phyloP scores from a whole-genome alignment of 495 filamentous ascomycete genomes.

The Penicillium desertorum region DNA sequence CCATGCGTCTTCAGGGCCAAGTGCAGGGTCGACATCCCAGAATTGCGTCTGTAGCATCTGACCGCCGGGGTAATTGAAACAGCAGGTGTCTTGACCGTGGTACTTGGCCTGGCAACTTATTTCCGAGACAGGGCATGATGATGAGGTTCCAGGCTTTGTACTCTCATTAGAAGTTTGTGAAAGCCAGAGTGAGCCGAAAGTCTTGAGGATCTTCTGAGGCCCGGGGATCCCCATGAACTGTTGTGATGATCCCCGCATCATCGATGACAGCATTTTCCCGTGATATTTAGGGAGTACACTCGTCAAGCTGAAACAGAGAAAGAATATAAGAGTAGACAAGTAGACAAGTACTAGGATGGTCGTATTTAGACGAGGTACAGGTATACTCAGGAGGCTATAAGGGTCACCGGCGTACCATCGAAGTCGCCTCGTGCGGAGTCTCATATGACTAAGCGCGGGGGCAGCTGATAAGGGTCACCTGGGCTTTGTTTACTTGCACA shows the following conservation, averaged over 20 bases:
- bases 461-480: conserved; percentile 10
- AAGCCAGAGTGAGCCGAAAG: conserved; percentile 38
- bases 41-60: conserved; percentile 82
- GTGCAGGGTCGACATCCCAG: conserved; percentile 74
- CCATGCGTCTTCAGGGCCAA: conserved; percentile 74
- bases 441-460: conserved; percentile 10
- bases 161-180: conserved; percentile 23
- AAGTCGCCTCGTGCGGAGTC: conserved; percentile 10
- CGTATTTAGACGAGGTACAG: not conserved
- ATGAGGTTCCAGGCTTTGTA: conserved; percentile 12
- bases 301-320: not conserved
- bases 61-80: conserved; percentile 80
- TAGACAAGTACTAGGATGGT: not conserved
- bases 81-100: conserved; percentile 64
- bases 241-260: conserved; percentile 26
- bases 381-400: not conserved
- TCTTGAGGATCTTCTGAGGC: conserved; percentile 44
- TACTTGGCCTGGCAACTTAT: conserved; percentile 59
- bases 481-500: conserved; percentile 3
- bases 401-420: not conserved
- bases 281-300: not conserved
- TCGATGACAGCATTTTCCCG: not conserved
- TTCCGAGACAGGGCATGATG: conserved; percentile 50
- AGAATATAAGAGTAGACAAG: not conserved
- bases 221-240: conserved; percentile 37